phyloP scores from a whole-genome alignment of 331 rosid species.

The Pyracantha coccinea region DNA sequence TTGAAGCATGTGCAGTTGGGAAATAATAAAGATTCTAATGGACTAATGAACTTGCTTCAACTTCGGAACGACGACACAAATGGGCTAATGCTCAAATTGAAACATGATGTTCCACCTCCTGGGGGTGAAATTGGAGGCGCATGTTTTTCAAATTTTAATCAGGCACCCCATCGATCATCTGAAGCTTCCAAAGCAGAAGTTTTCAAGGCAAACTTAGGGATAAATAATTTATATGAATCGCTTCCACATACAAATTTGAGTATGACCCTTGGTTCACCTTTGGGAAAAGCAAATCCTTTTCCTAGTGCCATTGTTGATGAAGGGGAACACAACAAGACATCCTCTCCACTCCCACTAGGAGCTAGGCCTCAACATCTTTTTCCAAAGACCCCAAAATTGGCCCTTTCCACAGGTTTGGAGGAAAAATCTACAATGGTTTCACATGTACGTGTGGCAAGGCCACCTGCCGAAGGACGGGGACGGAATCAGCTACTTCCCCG shows the following conservation, averaged over 20 bases:
- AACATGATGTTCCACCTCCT: conserved; percentile 46
- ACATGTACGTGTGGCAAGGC: conserved; percentile 95
- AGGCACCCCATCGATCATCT: conserved; percentile 47
- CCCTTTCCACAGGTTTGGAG: conserved; percentile 52
- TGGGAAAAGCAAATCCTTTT: conserved; percentile 46
- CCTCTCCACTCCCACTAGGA: conserved; percentile 52
- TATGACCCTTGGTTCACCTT: conserved; percentile 58
- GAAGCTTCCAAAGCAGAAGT: conserved; percentile 50
- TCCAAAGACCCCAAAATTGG: conserved; percentile 82
- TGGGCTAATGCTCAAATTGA: conserved; percentile 44
- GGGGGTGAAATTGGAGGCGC: conserved; percentile 45
- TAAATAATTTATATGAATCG: conserved; percentile 60
- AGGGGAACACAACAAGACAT: conserved; percentile 52
- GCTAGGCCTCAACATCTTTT: conserved; percentile 73
- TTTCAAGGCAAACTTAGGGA: conserved; percentile 39
- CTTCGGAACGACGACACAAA: conserved; percentile 42
- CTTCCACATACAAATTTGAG: conserved; percentile 69
- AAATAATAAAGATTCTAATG: conserved; percentile 41
- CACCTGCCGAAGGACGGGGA: conserved; percentile 99
- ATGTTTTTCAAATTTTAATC: conserved; percentile 38
- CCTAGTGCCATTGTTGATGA: conserved; percentile 44
- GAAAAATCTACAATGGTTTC: conserved; percentile 54
- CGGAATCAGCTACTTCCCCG: conserved; percentile 99
- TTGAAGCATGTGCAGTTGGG: conserved; percentile 38
- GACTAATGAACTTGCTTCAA: conserved; percentile 58